These are phyloP conservation scores for Trichoderma cornu-damae DNA, from an alignment of 2,329 filamentous ascomycete species.

Conservation along the genomic window DNA sequence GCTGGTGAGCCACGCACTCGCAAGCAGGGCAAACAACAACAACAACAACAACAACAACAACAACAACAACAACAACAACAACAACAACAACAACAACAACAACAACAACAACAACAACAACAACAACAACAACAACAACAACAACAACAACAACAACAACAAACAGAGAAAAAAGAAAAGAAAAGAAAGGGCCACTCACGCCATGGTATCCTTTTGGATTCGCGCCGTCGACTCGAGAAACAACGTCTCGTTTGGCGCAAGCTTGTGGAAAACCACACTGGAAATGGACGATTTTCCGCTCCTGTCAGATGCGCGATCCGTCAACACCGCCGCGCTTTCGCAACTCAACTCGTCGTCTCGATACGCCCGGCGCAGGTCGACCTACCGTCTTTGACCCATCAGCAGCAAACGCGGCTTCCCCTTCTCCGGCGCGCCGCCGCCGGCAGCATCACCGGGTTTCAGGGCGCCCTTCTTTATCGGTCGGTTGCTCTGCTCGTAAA, in stretches of 20 bases:
- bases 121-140: too few relatives aligned
- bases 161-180: too few relatives aligned
- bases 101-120: too few relatives aligned
- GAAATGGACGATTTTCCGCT: conserved; percentile 98
- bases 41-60: too few relatives aligned
- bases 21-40: too few relatives aligned
- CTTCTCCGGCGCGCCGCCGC: conserved; percentile 47
- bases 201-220: conserved; percentile 92
- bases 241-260: conserved; percentile 89
- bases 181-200: conserved; percentile 54
- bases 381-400: conserved; percentile 90
- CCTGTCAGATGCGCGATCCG: conserved; percentile 45
- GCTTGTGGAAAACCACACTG: conserved; percentile 98
- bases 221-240: conserved; percentile 93
- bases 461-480: conserved; percentile 46
- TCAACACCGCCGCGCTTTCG: neutral
- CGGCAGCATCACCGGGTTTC: conserved; percentile 41
- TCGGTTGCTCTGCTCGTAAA: conserved; percentile 56
- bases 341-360: too few relatives aligned
- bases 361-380: too few relatives aligned
- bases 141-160: too few relatives aligned
- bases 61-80: too few relatives aligned
- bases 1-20: too few relatives aligned
- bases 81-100: too few relatives aligned
- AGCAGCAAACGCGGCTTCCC: conserved; percentile 80